A percentile compares a stretch with the other conserved stretches of the same genome.
Evolutionary conservation across 768 basidiomycete genomes (phyloP).

Genomic region (Pulveroboletus sp.): DNA sequence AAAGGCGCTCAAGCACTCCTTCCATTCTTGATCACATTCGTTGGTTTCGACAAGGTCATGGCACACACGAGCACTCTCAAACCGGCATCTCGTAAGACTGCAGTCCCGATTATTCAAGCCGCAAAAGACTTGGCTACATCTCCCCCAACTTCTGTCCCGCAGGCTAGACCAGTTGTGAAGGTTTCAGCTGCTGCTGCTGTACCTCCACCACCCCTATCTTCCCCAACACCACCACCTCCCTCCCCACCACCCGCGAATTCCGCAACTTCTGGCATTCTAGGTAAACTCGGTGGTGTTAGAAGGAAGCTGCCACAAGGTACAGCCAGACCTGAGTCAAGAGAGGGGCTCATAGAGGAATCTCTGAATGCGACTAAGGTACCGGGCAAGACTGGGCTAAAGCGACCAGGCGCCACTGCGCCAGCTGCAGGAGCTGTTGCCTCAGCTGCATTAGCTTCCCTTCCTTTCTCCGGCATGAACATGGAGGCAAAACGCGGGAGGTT

Average conservation of each 20-base stretch:
- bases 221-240: constrained; percentile 38
- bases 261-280: constrained; percentile 23
- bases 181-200: constrained; percentile 15
- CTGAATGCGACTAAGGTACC: constrained; percentile 28
- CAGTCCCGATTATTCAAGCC: constrained; percentile 84
- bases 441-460: constrained; percentile 29
- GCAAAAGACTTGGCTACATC: constrained; percentile 51
- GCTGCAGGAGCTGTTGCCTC: constrained; percentile 32
- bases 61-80: constrained; percentile 84
- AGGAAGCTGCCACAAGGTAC: constrained; percentile 65
- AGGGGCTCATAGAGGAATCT: constrained; percentile 35
- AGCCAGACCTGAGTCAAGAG: constrained; percentile 41
- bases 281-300: constrained; percentile 61
- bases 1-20: constrained; percentile 85
- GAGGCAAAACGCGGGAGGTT: constrained; percentile 59
- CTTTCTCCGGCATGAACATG: constrained; percentile 30
- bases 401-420: constrained; percentile 34
- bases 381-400: constrained; percentile 41
- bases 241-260: constrained; percentile 39
- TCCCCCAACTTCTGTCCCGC: constrained; percentile 24
- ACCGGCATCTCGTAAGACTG: constrained; percentile 81
- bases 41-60: constrained; percentile 82
- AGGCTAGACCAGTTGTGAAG: constrained; percentile 29
- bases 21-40: constrained; percentile 64
- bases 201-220: constrained; percentile 23